Base-by-base conservation (phyloP, 176 grass and related monocot genomes). In the Aegilops umbellulata region DNA sequence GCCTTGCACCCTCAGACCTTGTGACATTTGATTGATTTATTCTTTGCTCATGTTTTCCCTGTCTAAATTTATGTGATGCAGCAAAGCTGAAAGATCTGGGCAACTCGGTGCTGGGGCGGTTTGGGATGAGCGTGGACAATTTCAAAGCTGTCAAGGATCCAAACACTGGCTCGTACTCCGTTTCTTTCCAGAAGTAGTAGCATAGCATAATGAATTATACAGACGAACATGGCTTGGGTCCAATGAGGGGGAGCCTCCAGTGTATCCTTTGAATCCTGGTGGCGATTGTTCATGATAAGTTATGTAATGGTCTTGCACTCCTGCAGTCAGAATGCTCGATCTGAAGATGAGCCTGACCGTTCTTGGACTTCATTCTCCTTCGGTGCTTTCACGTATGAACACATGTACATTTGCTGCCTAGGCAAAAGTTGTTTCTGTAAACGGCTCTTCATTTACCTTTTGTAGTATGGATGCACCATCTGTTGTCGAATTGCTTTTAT, bases 61-160 rank as follows among this genome's bases (percentile, higher is more conserved):
- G 4, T 58, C 11, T 23, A 10, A 75, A 23, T 34, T 76, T 39
- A 74, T 60, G 10, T 85, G 3, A 78, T 87, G 72, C 92, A 94
- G 94, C 6, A 82, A 97, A 97, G 65, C 66, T 97, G 10, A 94
- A 97, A 92, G 94, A 97, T 60, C 14, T 97, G 83, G 92, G 94
- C 5, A 97, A 94, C 63, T 94, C 90, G 49, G 90, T 97, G 71
- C 76, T 97, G 61, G 90, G 92, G 20, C 70, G 80, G 25, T 97
- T 97, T 7, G 90, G 92, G 55, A 94, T 97, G 94, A 97, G 90
- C 16, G 78, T 94, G 25, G 90, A 97, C 80, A 94, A 97, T 39
- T 97, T 97, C 80, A 94, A 97, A 70, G 39, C 92, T 39, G 90
- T 92, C 7, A 84, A 97, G 75, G 92, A 97, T 85, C 92, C 94